A percentile compares a stretch with the other conserved stretches of the same genome.
Evolutionary conservation across 768 basidiomycete species (phyloP).

Genomic region (Cantharellus cinnabarinus): DNA sequence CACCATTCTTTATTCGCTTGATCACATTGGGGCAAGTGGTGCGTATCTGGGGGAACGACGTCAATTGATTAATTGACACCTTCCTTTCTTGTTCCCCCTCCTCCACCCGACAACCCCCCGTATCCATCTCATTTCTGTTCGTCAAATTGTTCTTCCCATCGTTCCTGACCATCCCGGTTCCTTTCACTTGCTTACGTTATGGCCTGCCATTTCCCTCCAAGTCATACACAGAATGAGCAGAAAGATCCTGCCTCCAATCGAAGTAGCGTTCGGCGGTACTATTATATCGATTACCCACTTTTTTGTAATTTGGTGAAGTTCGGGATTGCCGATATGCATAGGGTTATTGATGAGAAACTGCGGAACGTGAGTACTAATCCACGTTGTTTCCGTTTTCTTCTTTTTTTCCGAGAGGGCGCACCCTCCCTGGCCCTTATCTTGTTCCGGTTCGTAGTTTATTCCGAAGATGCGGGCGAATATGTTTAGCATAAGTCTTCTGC

Average conservation of each 20-base stretch:
- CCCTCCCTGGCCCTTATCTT: not conserved
- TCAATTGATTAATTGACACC: too few species aligned
- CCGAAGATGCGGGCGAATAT: not conserved
- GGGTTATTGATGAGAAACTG: slow-evolving; percentile 70
- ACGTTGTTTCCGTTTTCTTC: not conserved
- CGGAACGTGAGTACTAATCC: slow-evolving; percentile 46
- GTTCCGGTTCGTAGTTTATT: too few species aligned
- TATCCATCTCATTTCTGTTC: not conserved
- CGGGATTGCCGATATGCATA: slow-evolving; percentile 83
- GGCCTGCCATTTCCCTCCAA: slow-evolving; percentile 14
- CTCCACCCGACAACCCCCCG: not conserved
- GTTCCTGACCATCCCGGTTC: not conserved
- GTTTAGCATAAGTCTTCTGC: too few species aligned
- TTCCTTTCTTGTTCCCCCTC: too few species aligned
- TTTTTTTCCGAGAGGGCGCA: not conserved
- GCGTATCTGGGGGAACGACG: too few species aligned
- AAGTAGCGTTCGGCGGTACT: slow-evolving; percentile 77
- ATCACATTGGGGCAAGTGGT: too few species aligned
- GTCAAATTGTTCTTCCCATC: not conserved
- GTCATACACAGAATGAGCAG: slow-evolving; percentile 79
- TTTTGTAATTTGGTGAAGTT: slow-evolving; percentile 98
- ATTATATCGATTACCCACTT: slow-evolving; percentile 86
- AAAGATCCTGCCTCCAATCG: slow-evolving; percentile 67
- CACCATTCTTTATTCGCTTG: not conserved
- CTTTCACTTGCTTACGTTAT: not conserved